Conservation (phyloP, 495 filamentous ascomycete species). For the Annulohypoxylon bovei region DNA sequence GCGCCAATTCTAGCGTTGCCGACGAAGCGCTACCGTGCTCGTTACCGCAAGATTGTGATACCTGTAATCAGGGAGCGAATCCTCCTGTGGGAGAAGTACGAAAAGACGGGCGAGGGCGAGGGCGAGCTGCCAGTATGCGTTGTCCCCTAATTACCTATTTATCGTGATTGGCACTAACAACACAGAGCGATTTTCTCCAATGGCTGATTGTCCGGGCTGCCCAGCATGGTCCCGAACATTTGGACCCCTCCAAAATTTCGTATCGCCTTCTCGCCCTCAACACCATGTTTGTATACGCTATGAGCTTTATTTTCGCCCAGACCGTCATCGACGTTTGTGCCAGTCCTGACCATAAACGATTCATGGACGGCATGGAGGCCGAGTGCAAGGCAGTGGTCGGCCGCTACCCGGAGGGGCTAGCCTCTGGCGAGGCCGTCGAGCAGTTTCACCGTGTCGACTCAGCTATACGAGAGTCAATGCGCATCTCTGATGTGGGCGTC, state of each 20-base stretch:
- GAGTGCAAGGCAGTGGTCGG: not conserved
- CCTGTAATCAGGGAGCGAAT: not conserved
- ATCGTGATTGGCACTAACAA: not conserved
- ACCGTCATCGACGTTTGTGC: not conserved
- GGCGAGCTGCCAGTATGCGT: not conserved
- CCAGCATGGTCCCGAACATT: not conserved
- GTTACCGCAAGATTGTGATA: not conserved
- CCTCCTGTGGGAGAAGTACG: not conserved
- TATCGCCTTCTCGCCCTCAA: conserved; percentile 4
- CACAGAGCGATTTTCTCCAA: not conserved
- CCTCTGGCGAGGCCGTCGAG: conserved; percentile 2
- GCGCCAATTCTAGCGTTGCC: not conserved
- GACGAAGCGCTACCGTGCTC: not conserved
- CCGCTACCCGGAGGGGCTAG: not conserved
- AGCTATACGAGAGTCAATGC: conserved; percentile 30
- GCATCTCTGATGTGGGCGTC: conserved; percentile 9
- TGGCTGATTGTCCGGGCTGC: not conserved
- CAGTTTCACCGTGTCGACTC: conserved; percentile 15
- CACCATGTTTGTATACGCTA: conserved; percentile 9
- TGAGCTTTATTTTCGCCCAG: not conserved
- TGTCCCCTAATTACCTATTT: not conserved
- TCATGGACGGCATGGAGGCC: not conserved
- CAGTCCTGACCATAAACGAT: not conserved
- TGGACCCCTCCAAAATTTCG: not conserved
- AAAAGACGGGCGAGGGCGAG: not conserved